Evolutionary conservation across 169 alveolate species (phyloP).

Genomic region (Plasmodium yoelii): DNA sequence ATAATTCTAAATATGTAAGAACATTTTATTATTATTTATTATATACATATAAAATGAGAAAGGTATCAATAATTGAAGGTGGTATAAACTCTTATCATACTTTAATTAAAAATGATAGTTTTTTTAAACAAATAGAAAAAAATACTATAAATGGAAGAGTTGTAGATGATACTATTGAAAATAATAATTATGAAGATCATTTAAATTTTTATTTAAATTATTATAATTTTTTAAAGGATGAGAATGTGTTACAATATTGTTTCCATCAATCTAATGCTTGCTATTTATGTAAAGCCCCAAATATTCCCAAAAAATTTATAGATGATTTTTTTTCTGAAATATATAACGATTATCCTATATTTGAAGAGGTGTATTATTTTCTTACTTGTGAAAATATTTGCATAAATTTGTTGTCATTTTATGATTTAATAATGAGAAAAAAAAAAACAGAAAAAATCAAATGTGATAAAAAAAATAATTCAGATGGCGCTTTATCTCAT

Average conservation of each 20-base stretch:
- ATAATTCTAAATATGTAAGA: slow-evolving; percentile 46
- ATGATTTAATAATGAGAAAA: slow-evolving; percentile 17
- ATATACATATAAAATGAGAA: slow-evolving; percentile 14
- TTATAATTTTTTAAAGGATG: background rate
- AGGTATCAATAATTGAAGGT: slow-evolving; percentile 69
- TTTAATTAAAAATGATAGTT: slow-evolving; percentile 4
- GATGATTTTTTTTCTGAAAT: slow-evolving; percentile 71
- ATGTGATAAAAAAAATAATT: background rate
- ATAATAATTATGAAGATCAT: background rate
- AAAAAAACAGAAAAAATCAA: background rate
- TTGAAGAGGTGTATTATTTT: slow-evolving; percentile 24
- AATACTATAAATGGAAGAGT: background rate
- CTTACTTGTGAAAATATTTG: background rate
- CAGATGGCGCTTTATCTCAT: slow-evolving; percentile 3
- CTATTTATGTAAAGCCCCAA: slow-evolving; percentile 26
- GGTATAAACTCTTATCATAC: slow-evolving; percentile 69
- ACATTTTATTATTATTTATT: slow-evolving; percentile 37
- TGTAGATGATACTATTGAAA: background rate
- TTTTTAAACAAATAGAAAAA: too few species aligned
- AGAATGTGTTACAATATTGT: background rate
- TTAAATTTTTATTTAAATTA: background rate
- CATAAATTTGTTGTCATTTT: slow-evolving; percentile 25
- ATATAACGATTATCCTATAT: slow-evolving; percentile 42
- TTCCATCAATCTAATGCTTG: slow-evolving; percentile 17
- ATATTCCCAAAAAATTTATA: slow-evolving; percentile 27